Evolutionary conservation across 2,329 filamentous ascomycete genomes (phyloP).

Genomic region (Talaromyces sp.): DNA sequence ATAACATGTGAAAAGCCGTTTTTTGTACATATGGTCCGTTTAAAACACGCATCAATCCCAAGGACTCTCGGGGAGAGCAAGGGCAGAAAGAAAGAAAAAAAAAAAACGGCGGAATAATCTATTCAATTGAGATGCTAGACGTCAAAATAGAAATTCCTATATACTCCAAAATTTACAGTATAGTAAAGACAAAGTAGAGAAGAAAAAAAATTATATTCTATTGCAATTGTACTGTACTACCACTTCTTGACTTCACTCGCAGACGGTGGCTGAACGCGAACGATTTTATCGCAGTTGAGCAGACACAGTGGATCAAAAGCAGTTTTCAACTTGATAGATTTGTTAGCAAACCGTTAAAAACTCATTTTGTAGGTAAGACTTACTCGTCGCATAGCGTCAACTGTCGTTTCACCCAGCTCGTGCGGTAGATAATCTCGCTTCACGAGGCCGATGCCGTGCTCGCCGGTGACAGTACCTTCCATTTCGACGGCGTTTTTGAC

Average conservation of each 20-base stretch:
- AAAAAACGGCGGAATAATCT: background rate
- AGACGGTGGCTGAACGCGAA: constrained; percentile 44
- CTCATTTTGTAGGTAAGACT: constrained; percentile 21
- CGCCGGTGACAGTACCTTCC: constrained; percentile 68
- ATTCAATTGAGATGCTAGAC: background rate
- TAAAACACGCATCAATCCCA: background rate
- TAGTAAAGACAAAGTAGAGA: background rate
- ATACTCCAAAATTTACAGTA: background rate
- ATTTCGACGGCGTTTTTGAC: constrained; percentile 64
- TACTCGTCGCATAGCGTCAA: constrained; percentile 61
- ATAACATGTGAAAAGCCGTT: background rate
- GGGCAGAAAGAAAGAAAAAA: too few species aligned
- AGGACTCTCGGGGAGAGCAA: background rate
- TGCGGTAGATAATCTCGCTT: constrained; percentile 62
- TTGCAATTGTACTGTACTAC: constrained; percentile 1
- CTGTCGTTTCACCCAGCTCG: constrained; percentile 56
- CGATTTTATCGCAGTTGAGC: constrained; percentile 61
- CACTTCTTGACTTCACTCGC: constrained; percentile 10
- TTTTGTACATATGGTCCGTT: background rate
- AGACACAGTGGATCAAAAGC: constrained; percentile 62
- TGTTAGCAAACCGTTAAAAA: background rate
- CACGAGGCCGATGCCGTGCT: constrained; percentile 66
- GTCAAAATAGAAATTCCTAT: background rate
- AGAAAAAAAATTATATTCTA: background rate
- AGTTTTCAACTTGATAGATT: constrained; percentile 50